A percentile compares a stretch with the other conserved stretches of the same genome.
phyloP scores from a whole-genome alignment of 2,329 filamentous ascomycete genomes.

The Didymella arachidicola region DNA sequence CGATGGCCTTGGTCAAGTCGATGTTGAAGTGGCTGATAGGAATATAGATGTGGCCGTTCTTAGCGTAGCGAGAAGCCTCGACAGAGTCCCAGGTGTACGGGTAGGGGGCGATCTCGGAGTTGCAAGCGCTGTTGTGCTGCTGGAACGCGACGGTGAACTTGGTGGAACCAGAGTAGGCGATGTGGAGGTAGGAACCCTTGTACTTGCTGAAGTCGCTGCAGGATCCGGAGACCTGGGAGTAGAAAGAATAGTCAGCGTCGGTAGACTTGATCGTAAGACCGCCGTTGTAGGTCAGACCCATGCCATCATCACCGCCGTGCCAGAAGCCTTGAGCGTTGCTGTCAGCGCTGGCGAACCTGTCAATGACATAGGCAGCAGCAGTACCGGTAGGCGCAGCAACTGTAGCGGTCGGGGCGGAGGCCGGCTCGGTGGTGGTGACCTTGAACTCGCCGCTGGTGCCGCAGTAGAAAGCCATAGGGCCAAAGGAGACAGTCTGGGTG shows the following conservation, averaged over 20 bases:
- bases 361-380: slow-evolving; percentile 63
- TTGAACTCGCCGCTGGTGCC: slow-evolving; percentile 61
- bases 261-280: slow-evolving; percentile 65
- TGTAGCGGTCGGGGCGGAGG: slow-evolving; percentile 57
- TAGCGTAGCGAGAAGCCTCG: slow-evolving; percentile 68
- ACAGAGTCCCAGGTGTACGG: slow-evolving; percentile 74
- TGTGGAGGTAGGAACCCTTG: slow-evolving; percentile 68
- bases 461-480: slow-evolving; percentile 67
- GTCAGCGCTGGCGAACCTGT: slow-evolving; percentile 63
- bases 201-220: slow-evolving; percentile 66
- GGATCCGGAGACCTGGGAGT: slow-evolving; percentile 63
- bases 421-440: slow-evolving; percentile 52
- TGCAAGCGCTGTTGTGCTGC: slow-evolving; percentile 70
- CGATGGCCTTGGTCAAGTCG: slow-evolving; percentile 63
- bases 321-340: slow-evolving; percentile 69
- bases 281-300: slow-evolving; percentile 61
- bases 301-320: slow-evolving; percentile 70
- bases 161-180: slow-evolving; percentile 68
- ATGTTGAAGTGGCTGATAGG: slow-evolving; percentile 72
- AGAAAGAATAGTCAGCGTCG: slow-evolving; percentile 68
- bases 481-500: slow-evolving; percentile 59
- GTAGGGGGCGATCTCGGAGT: slow-evolving; percentile 63
- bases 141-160: slow-evolving; percentile 71
- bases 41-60: slow-evolving; percentile 67
- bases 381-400: slow-evolving; percentile 60